Conservation (phyloP, 306 rosid genomes). For the Spatholobus suberectus region DNA sequence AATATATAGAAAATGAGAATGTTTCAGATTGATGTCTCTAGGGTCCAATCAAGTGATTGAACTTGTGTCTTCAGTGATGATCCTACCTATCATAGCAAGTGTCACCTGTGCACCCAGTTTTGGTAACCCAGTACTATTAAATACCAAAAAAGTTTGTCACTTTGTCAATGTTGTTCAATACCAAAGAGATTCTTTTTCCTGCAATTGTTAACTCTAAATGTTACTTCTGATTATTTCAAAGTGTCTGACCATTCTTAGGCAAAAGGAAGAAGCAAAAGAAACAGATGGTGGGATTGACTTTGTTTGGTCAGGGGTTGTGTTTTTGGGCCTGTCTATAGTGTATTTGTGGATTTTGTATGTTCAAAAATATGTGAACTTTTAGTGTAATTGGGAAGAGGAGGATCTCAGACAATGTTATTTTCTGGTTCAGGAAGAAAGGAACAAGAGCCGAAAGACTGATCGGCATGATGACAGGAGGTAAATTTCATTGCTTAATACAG, state of each 20-base stretch:
- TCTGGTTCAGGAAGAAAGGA: slow-evolving; percentile 87
- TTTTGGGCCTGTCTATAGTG: slow-evolving; percentile 11
- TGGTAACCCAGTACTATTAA: too few species aligned
- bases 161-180: neutral
- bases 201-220: neutral
- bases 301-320: neutral
- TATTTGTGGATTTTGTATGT: slow-evolving; percentile 3
- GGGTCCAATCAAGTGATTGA: neutral
- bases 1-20: neutral
- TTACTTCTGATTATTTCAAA: slow-evolving; percentile 1
- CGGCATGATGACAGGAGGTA: slow-evolving; percentile 85
- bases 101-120: neutral
- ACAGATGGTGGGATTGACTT: neutral
- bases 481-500: neutral
- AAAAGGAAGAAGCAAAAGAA: neutral
- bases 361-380: neutral
- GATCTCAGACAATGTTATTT: slow-evolving; percentile 46
- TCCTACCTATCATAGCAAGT: slow-evolving; percentile 29
- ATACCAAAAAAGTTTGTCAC: neutral
- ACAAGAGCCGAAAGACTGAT: slow-evolving; percentile 74
- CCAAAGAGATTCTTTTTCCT: neutral
- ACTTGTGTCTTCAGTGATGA: neutral
- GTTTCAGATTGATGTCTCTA: slow-evolving; percentile 26
- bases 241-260: slow-evolving; percentile 3
- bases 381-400: slow-evolving; percentile 32